Conservation (phyloP, 805 yeast species). For the Lipomyces oligophaga region DNA sequence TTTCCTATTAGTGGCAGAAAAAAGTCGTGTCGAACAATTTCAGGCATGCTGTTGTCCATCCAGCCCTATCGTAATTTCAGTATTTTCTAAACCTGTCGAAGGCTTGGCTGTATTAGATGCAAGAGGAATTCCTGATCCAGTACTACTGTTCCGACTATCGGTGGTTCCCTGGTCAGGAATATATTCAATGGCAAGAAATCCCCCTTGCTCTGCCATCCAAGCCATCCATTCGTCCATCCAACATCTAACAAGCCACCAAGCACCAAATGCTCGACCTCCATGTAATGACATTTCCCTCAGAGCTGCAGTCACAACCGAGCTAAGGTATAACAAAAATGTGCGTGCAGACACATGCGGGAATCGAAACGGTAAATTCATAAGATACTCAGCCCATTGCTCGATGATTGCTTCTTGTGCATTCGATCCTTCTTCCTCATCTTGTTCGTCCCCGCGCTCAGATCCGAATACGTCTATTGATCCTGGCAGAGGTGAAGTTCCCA, state of each 20-base stretch:
- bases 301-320: conserved; percentile 54
- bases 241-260: conserved; percentile 72
- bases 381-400: conserved; percentile 41
- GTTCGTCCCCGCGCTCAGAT: not conserved
- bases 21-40: too few relatives aligned
- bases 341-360: conserved; percentile 54
- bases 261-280: conserved; percentile 58
- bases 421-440: too few relatives aligned
- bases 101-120: not conserved
- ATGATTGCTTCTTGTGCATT: conserved; percentile 32
- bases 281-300: conserved; percentile 58
- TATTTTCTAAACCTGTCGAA: not conserved
- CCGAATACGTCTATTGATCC: not conserved
- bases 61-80: not conserved
- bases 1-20: too few relatives aligned
- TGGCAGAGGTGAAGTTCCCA: conserved; percentile 5
- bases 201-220: conserved; percentile 56
- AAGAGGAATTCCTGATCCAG: not conserved
- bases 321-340: conserved; percentile 51
- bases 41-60: too few relatives aligned
- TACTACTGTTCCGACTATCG: not conserved
- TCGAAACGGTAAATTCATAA: conserved; percentile 44
- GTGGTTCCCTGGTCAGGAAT: conserved; percentile 6
- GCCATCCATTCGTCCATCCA: conserved; percentile 73
- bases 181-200: conserved; percentile 30